These are phyloP conservation scores for Aspergillus candidus DNA, from an alignment of 2,329 filamentous ascomycete genomes.

Conservation along the genomic window DNA sequence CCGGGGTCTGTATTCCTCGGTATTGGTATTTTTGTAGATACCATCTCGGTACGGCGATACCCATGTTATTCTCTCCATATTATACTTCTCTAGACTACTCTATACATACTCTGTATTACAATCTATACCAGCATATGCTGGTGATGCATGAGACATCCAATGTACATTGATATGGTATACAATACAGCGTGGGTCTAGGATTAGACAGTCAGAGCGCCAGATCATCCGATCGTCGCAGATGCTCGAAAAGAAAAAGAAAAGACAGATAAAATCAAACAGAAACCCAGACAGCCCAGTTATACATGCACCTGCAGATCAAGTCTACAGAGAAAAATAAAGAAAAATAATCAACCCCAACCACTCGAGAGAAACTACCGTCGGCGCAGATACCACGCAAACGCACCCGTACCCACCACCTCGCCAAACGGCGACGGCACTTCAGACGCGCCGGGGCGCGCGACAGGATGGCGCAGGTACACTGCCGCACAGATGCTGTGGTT, in stretches of 20 bases:
- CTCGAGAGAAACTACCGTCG: slow-evolving; percentile 54
- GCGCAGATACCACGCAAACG: slow-evolving; percentile 90
- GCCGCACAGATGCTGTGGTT: slow-evolving; percentile 96
- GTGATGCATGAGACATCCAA: neutral
- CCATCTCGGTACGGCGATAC: too few relatives aligned
- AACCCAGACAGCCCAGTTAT: slow-evolving; percentile 38
- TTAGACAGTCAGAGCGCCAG: neutral
- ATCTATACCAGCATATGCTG: too few relatives aligned
- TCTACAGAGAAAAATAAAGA: slow-evolving; percentile 10
- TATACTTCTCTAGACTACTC: too few relatives aligned
- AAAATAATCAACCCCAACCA: slow-evolving; percentile 4
- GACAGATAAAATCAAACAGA: slow-evolving; percentile 15
- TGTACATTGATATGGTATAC: neutral
- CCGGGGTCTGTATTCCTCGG: too few relatives aligned
- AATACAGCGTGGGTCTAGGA: neutral
- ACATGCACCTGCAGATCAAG: slow-evolving; percentile 24
- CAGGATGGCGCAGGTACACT: slow-evolving; percentile 89
- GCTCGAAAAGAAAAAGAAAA: slow-evolving; percentile 6
- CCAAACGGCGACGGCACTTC: slow-evolving; percentile 82
- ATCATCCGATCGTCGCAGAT: neutral
- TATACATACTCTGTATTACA: too few relatives aligned
- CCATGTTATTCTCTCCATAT: too few relatives aligned
- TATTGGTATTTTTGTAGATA: too few relatives aligned
- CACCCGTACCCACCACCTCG: slow-evolving; percentile 65
- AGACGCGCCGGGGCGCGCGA: slow-evolving; percentile 71